Conservation (phyloP, 345 rosid genomes). For the Gossypium anomalum region DNA sequence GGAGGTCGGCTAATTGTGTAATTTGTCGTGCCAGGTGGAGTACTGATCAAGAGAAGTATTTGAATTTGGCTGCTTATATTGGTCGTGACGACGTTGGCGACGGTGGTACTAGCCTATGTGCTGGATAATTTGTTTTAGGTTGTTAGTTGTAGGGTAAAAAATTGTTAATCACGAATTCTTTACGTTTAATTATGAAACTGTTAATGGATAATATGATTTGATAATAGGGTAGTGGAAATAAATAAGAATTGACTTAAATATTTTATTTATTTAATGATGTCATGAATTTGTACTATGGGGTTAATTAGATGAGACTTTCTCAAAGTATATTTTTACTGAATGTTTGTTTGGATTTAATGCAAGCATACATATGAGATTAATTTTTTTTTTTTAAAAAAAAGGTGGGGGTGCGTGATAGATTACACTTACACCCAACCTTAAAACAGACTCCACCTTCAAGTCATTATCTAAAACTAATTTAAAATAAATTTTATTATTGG, state of each 20-base stretch:
- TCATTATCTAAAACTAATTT: no score
- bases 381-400: no score
- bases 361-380: no score
- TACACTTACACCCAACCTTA: no score
- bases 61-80: slow-evolving; percentile 66
- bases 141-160: background rate
- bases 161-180: background rate
- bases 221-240: background rate
- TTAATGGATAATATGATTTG: background rate
- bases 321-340: no score
- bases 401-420: no score
- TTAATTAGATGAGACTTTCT: no score
- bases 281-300: no score
- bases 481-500: no score
- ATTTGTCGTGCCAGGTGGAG: slow-evolving; percentile 86
- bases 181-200: background rate
- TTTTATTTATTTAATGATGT: no score
- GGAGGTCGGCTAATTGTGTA: slow-evolving; percentile 60
- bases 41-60: slow-evolving; percentile 32
- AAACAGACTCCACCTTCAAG: no score
- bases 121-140: background rate
- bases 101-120: slow-evolving; percentile 7
- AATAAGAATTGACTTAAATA: background rate
- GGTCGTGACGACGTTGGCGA: slow-evolving; percentile 24
- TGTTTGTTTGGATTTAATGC: no score